Base-by-base conservation (phyloP, 331 rosid species). In the Stylosanthes scabra region DNA sequence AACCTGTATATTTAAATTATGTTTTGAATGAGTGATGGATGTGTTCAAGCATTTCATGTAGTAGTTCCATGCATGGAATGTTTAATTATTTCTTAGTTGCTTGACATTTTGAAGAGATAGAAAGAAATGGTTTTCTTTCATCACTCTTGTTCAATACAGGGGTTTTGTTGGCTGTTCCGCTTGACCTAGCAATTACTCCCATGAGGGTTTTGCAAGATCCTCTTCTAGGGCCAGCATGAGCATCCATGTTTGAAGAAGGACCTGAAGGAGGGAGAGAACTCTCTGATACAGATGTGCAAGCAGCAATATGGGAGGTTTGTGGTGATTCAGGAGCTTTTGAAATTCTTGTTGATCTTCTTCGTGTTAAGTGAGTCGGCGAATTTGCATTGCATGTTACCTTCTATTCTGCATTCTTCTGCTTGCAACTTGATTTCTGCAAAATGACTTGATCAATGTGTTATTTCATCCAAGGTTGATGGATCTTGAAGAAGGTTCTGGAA, bases 261-360 rank as follows among this genome's bases (percentile, higher is more conserved):
- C 71, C 88, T 51, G 86, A 67, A 67, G 86, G 79, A 80, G 90
- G 82, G 71, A 86, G 88, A 77, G 70, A 87, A 61, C 90, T 85
- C 44, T 82, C 93, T 77, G 93, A 91, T 49, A 68, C 83, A 25
- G 97, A 95, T 79, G 97, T 90, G 80, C 93, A 81, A 51, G 88
- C 97, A 9, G 99, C 96, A 10, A 78, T 92, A 59, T 95, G 99
- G 97, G 99, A 95, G 82, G 93, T 88, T 70, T 95, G 99, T 12
- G 97, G 99, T 8, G 93, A 95, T 82, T 90, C 92, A 10, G 92
- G 97, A 84, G 99, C 99, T 74, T 62, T 91, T 78, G 97, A 95
- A 71, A 65, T 92, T 78, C 99, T 95, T 29, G 90, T 90, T 65
- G 97, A 95, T 90, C 99, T 95, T 84, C 97, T 95, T 77, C 85